Conservation (phyloP, 1,284 basidiomycete species). For the Pholiota adiposa region DNA sequence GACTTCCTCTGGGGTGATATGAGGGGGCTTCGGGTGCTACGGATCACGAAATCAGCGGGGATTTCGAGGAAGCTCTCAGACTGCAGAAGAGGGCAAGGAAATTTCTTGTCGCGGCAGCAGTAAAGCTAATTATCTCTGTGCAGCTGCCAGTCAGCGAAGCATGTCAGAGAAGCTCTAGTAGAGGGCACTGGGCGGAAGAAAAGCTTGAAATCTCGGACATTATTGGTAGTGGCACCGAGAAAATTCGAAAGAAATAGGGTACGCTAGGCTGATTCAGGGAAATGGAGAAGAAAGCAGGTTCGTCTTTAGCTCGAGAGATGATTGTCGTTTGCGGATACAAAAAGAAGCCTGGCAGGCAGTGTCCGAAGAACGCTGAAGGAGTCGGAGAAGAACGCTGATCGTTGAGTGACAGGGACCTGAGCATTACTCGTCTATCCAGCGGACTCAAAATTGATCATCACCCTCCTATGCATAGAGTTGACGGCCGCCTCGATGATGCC, state of each 20-base stretch:
- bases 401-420: constrained; percentile 21
- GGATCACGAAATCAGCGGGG: constrained; percentile 31
- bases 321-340: constrained; percentile 19
- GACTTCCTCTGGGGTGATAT: constrained; percentile 5
- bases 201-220: constrained; percentile 4
- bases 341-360: constrained; percentile 19
- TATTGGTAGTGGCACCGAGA: not conserved
- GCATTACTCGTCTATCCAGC: constrained; percentile 18
- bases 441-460: constrained; percentile 11
- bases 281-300: not conserved
- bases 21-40: constrained; percentile 14
- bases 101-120: constrained; percentile 9
- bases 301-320: not conserved
- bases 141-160: constrained; percentile 16
- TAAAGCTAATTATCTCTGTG: constrained; percentile 11
- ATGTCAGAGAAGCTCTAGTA: constrained; percentile 4
- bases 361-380: constrained; percentile 18
- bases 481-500: constrained; percentile 3
- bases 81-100: constrained; percentile 8
- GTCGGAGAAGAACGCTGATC: constrained; percentile 19
- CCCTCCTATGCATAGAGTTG: constrained; percentile 14
- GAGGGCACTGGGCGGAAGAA: constrained; percentile 1
- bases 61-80: constrained; percentile 16
- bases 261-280: constrained; percentile 1
- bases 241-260: not conserved